These are phyloP conservation scores for Neopestalotiopsis clavispora DNA, from an alignment of 2,329 filamentous ascomycete species.

Conservation along the genomic window DNA sequence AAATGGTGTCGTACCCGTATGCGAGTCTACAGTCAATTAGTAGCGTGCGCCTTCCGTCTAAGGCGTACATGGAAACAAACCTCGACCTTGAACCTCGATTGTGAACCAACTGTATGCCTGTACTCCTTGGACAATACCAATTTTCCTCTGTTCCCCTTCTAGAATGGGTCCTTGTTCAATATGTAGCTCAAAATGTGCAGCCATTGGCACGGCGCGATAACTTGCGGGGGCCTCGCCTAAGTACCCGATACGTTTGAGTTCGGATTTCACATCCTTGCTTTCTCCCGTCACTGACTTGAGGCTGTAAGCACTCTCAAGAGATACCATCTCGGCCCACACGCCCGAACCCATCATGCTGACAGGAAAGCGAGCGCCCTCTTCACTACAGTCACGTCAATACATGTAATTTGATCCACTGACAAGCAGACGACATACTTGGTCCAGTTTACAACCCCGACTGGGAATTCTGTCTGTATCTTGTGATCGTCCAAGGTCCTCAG, in stretches of 20 bases:
- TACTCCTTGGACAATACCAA: constrained; percentile 74
- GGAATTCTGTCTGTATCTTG: constrained; percentile 69
- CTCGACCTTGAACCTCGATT: constrained; percentile 65
- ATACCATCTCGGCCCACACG: constrained; percentile 75
- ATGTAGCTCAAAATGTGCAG: constrained; percentile 82
- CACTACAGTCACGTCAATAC: constrained; percentile 49
- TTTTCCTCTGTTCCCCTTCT: constrained; percentile 64
- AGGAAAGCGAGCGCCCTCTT: constrained; percentile 82
- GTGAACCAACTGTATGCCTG: constrained; percentile 80
- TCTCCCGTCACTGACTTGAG: constrained; percentile 66
- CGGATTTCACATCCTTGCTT: constrained; percentile 67
- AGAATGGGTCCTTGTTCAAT: constrained; percentile 85
- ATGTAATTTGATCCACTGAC: too few relatives aligned
- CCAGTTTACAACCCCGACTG: constrained; percentile 79
- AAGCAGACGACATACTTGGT: constrained; percentile 56
- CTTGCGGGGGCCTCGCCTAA: constrained; percentile 63
- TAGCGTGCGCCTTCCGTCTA: neutral
- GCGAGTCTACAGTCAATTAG: constrained; percentile 54
- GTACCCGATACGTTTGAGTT: constrained; percentile 75
- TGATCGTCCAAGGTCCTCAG: constrained; percentile 71
- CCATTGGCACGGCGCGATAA: constrained; percentile 66
- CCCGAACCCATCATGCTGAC: constrained; percentile 76
- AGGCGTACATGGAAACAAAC: constrained; percentile 22
- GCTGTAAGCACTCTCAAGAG: constrained; percentile 63
- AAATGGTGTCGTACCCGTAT: constrained; percentile 78